phyloP scores from a whole-genome alignment of 192 early-diverging fungal genomes.

The Coemansia biformis region DNA sequence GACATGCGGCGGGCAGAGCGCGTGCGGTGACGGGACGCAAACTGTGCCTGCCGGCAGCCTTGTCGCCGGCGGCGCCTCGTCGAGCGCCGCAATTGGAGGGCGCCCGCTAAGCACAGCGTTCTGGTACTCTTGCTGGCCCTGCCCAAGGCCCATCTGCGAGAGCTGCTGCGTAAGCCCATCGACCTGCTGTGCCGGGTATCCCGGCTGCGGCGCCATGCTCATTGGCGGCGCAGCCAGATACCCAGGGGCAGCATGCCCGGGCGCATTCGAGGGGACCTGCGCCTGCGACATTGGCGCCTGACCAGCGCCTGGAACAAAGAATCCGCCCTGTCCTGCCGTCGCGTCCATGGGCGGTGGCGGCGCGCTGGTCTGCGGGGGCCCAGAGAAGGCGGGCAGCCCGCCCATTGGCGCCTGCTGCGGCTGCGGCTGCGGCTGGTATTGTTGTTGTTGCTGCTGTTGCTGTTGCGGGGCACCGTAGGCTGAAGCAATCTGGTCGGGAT shows the following conservation, averaged over 20 bases:
- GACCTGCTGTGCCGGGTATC: conserved; percentile 10
- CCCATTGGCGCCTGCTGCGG: too few relatives aligned
- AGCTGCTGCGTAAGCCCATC: conserved; percentile 42
- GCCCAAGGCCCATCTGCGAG: conserved; percentile 35
- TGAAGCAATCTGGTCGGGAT: conserved; percentile 31
- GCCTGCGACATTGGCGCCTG: conserved; percentile 9
- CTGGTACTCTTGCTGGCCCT: conserved; percentile 26
- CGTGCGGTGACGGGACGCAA: conserved; percentile 38
- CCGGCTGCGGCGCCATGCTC: conserved; percentile 4
- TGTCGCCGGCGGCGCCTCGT: conserved; percentile 33
- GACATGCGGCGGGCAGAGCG: conserved; percentile 72
- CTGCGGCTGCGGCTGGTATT: too few relatives aligned
- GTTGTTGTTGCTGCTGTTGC: conserved; percentile 6
- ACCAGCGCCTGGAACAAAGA: conserved; percentile 42
- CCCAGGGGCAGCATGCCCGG: neutral
- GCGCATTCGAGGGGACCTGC: neutral
- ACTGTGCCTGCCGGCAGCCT: conserved; percentile 39
- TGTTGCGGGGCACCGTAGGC: conserved; percentile 14
- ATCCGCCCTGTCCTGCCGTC: conserved; percentile 20
- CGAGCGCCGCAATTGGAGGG: conserved; percentile 35
- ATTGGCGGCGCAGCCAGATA: conserved; percentile 1
- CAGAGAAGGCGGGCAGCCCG: neutral
- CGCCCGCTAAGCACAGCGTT: conserved; percentile 32
- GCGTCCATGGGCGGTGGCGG: too few relatives aligned
- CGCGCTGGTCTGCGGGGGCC: neutral